Base-by-base conservation (phyloP, 306 rosid genomes). In the Hippophae rhamnoides region DNA sequence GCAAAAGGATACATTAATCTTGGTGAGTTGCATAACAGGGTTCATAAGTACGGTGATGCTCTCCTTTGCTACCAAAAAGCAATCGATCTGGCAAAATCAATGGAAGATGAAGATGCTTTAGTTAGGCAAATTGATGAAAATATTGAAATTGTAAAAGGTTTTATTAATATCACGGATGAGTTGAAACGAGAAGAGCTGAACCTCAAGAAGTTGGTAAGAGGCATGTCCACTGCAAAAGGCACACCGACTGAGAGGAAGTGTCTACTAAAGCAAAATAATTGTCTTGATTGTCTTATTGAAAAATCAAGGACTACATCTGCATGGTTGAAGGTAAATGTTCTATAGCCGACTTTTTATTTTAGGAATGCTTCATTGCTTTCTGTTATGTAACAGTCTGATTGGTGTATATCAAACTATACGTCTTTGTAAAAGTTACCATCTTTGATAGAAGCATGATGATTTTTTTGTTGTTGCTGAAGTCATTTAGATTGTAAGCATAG, bases 1-100 rank as follows among this genome's bases (percentile, higher is more conserved):
- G 96, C 98, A 5, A 92, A 87, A 75, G 98, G 96, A 40, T 92
- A 78, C 50, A 78, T 83, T 41, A 92, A 87, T 76, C 84, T 85
- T 11, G 98, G 88, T 47, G 87, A 87, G 65, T 57, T 85, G 74
- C 81, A 83, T 81, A 79, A 79, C 68, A 81, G 79, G 82, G 76
- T 64, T 58, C 95, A 83, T 70, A 87, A 70, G 78, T 92, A 83
- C 45, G 86, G 85, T 18, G 88, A 85, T 7, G 95, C 93, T 2
- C 58, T 43, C 47, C 64, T 60, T 58, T 87, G 64, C 77, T 92
- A 87, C 26, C 62, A 76, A 53, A 87, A 69, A 67, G 89, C 95
- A 3, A 84, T 65, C 70, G 49, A 50, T 65, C 77, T 81, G 59
- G 95, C 87, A 0, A 85, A 71, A 69, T 64, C 78, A 13, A 68